Evolutionary conservation across 2,329 filamentous ascomycete species (phyloP).

Genomic region (Cytospora piceicola): DNA sequence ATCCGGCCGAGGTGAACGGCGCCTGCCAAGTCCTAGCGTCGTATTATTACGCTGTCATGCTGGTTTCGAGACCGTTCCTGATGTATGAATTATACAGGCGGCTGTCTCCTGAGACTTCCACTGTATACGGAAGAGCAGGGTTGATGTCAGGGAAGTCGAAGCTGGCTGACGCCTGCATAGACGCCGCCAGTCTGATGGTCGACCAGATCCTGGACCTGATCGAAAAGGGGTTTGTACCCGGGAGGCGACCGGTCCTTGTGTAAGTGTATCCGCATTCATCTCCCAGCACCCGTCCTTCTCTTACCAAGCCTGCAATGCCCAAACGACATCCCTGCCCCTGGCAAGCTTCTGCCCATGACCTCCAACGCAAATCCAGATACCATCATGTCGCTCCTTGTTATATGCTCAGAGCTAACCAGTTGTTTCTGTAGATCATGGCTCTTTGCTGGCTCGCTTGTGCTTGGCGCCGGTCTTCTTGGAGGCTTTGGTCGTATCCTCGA

Average conservation of each 20-base stretch:
- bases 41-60: conserved; percentile 62
- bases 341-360: too few species aligned
- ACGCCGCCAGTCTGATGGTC: conserved; percentile 58
- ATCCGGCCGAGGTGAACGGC: conserved; percentile 45
- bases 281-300: accelerated
- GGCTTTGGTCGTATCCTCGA: conserved; percentile 57
- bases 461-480: conserved; percentile 55
- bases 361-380: too few species aligned
- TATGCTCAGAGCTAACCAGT: not conserved
- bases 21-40: conserved; percentile 56
- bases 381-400: too few species aligned
- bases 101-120: conserved; percentile 42
- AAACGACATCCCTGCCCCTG: too few species aligned
- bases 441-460: conserved; percentile 56
- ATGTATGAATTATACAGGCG: conserved; percentile 58
- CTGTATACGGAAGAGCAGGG: conserved; percentile 31
- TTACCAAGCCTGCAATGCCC: too few species aligned
- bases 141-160: conserved; percentile 51
- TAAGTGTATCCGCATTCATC: conserved; percentile 39
- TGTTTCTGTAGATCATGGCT: conserved; percentile 51
- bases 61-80: conserved; percentile 58
- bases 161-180: conserved; percentile 59
- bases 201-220: conserved; percentile 52
- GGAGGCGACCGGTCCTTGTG: conserved; percentile 54
- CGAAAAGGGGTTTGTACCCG: conserved; percentile 46